These are phyloP conservation scores for Citrus sp. DNA, from an alignment of 345 rosid genomes.

Conservation along the genomic window DNA sequence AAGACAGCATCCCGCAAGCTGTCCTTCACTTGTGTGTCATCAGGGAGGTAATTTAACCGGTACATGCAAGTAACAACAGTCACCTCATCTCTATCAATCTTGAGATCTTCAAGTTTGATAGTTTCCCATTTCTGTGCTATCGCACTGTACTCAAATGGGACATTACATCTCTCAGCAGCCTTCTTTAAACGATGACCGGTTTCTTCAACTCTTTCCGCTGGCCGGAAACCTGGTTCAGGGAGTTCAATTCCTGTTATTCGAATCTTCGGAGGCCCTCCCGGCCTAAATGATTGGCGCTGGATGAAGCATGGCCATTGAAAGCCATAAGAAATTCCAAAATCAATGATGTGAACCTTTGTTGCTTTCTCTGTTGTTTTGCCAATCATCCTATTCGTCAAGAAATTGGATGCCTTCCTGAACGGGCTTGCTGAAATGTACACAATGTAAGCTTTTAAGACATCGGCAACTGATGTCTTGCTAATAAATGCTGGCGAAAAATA, in stretches of 20 bases:
- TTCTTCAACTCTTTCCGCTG: constrained; percentile 49
- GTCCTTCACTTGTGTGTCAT: constrained; percentile 38
- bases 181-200: constrained; percentile 46
- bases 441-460: constrained; percentile 23
- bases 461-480: constrained; percentile 18
- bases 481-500: constrained; percentile 4
- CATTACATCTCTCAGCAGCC: constrained; percentile 38
- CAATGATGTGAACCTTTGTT: constrained; percentile 43
- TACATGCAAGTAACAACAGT: constrained; percentile 38
- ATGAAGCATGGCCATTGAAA: constrained; percentile 66
- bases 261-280: constrained; percentile 54
- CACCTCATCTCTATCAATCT: constrained; percentile 36
- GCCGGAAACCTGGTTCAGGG: constrained; percentile 54
- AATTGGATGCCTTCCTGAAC: constrained; percentile 31
- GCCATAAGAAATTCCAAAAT: constrained; percentile 52
- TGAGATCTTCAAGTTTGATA: constrained; percentile 44
- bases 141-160: constrained; percentile 50
- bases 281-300: constrained; percentile 42
- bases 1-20: constrained; percentile 50
- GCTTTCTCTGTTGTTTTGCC: constrained; percentile 33
- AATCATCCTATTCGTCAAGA: constrained; percentile 34
- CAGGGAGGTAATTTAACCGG: constrained; percentile 43
- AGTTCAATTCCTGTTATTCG: constrained; percentile 53
- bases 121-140: constrained; percentile 61
- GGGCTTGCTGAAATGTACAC: constrained; percentile 14